phyloP scores from a whole-genome alignment of 805 yeast genomes.

The Komagataella kurtzmanii region DNA sequence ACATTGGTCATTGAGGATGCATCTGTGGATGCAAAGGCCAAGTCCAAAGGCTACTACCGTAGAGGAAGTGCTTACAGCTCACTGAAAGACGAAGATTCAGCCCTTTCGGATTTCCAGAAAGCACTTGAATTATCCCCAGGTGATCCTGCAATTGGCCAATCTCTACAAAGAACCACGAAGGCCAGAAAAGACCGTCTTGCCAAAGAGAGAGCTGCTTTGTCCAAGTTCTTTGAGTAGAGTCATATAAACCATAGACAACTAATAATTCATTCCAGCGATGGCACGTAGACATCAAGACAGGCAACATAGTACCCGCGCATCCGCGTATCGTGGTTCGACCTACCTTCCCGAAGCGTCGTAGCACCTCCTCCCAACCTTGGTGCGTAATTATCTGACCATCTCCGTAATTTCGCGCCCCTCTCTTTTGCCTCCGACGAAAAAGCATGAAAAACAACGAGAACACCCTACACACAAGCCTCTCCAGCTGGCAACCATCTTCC shows the following conservation, averaged over 20 bases:
- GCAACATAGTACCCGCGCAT: neutral
- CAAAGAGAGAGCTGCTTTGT: conserved; percentile 61
- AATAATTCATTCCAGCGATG: neutral
- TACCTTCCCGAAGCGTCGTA: neutral
- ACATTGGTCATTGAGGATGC: conserved; percentile 54
- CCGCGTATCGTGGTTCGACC: neutral
- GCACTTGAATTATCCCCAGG: conserved; percentile 55
- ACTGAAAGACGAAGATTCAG: conserved; percentile 56
- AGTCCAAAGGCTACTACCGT: conserved; percentile 79
- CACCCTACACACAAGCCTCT: neutral
- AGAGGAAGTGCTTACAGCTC: conserved; percentile 64
- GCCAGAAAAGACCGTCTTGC: conserved; percentile 39
- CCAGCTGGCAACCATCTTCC: neutral
- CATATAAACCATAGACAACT: no score
- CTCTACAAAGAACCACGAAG: conserved; percentile 44
- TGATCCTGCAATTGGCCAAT: conserved; percentile 60
- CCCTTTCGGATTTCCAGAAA: conserved; percentile 47
- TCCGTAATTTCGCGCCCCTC: neutral
- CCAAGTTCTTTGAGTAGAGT: conserved; percentile 42
- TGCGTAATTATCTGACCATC: neutral
- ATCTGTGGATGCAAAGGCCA: conserved; percentile 45
- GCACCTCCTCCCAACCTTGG: neutral
- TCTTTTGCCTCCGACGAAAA: neutral
- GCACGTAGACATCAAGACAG: neutral
- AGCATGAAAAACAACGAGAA: neutral